Evolutionary conservation across 495 filamentous ascomycete species (phyloP), one percentile per base, ranked within the genome.

Genomic region (Talaromyces wortmannii): DNA sequence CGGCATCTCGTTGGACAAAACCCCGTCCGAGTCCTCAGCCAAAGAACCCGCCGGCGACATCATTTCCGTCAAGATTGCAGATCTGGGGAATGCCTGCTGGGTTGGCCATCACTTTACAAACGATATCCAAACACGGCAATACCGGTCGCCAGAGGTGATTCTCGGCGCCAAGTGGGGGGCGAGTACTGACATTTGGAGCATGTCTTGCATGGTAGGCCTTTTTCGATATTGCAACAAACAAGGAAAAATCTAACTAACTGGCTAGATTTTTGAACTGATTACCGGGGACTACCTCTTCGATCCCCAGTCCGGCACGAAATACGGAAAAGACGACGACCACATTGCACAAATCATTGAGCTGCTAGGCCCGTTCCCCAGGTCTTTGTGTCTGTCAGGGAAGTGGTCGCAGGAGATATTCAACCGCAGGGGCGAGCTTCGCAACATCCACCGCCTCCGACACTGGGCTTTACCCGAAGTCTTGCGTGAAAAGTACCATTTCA

Each of bases 361-460:
- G 32, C 83, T 99, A 7, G 94, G 94, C 17, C 83, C 85, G 16
- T 97, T 99, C 68, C 92, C 94, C 46, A 94, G 94, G 64, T 86
- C 89, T 4, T 83, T 97, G 29, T 96, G 87, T 65, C 78, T 94
- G 45, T 85, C 86, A 0, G 94, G 94, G 43, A 96, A 96, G 71
- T 99, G 94, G 94, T 91, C 87, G 7, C 92, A 97, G 68, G 95
- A 97, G 67, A 99, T 99, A 59, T 99, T 99, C 79, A 96, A 95
- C 67, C 84, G 94, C 60, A 96, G 96, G 68, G 94, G 94, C 55
- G 94, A 99, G 66, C 83, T 99, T 3, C 88, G 95, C 43, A 97
- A 99, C 69, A 99, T 99, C 67, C 94, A 97, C 71, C 83, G 94
- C 48, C 79, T 99, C 46, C 89, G 95, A 10, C 94, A 97, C 72